These are phyloP conservation scores for Cercospora sesami DNA, from an alignment of 2,329 filamentous ascomycete species.

Conservation along the genomic window DNA sequence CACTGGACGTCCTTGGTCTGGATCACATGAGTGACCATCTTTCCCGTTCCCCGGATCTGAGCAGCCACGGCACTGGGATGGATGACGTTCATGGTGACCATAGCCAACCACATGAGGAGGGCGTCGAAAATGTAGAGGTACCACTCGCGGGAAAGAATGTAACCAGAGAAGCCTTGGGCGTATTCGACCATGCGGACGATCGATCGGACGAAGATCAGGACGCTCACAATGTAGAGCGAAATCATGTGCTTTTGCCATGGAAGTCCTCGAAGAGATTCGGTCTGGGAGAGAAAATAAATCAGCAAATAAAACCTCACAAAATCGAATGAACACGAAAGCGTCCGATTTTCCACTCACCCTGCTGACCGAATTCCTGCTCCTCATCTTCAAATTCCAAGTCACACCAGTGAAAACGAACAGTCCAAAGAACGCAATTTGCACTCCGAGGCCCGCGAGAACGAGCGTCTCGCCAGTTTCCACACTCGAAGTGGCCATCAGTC, in stretches of 20 bases:
- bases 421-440: conserved; percentile 54
- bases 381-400: conserved; percentile 36
- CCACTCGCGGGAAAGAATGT: conserved; percentile 42
- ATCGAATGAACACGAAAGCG: neutral
- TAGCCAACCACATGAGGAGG: conserved; percentile 21
- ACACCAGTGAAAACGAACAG: conserved; percentile 47
- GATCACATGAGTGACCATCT: conserved; percentile 18
- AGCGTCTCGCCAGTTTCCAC: conserved; percentile 45
- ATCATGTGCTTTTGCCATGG: conserved; percentile 44
- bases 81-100: conserved; percentile 21
- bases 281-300: neutral
- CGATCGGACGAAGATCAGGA: conserved; percentile 52
- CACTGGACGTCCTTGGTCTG: conserved; percentile 17
- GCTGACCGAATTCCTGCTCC: conserved; percentile 14
- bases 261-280: neutral
- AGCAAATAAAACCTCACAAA: neutral
- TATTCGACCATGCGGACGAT: conserved; percentile 55
- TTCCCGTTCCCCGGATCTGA: conserved; percentile 20
- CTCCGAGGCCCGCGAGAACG: conserved; percentile 51
- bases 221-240: conserved; percentile 47
- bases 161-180: conserved; percentile 46
- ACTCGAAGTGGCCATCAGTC: conserved; percentile 18
- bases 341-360: conserved; percentile 5
- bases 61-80: conserved; percentile 24
- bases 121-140: conserved; percentile 31